These are phyloP conservation scores for Begonia peltatifolia DNA, from an alignment of 306 rosid genomes.

Conservation along the genomic window DNA sequence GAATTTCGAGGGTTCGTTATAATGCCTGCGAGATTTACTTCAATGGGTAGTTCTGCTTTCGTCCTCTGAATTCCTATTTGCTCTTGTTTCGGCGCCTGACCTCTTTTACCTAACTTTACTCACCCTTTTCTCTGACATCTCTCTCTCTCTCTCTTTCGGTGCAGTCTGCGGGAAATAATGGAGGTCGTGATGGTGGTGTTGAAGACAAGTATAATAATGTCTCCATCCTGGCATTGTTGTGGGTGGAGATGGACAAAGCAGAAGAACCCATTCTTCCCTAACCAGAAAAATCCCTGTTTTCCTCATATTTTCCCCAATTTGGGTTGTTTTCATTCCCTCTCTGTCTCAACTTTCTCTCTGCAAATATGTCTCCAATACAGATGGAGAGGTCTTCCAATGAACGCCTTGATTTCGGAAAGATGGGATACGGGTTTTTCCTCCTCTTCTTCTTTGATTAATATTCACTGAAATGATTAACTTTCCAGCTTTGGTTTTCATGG, in stretches of 20 bases:
- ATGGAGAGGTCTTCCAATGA: constrained; percentile 62
- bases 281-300: constrained; percentile 22
- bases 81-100: constrained; percentile 22
- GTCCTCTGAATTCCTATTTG: constrained; percentile 13
- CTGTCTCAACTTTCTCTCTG: constrained; percentile 10
- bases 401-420: constrained; percentile 87
- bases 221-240: constrained; percentile 1
- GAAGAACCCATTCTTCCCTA: constrained; percentile 29
- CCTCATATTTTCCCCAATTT: neutral
- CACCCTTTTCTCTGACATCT: constrained; percentile 6
- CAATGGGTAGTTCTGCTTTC: neutral
- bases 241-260: constrained; percentile 20
- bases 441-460: neutral
- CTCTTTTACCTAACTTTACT: constrained; percentile 12
- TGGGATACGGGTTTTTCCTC: constrained; percentile 68
- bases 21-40: constrained; percentile 10
- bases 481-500: no score
- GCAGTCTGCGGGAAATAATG: constrained; percentile 5
- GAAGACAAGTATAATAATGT: neutral
- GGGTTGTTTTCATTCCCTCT: constrained; percentile 10
- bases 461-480: no score
- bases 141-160: constrained; percentile 13
- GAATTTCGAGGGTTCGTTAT: constrained; percentile 1
- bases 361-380: constrained; percentile 14
- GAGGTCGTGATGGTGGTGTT: constrained; percentile 6